These are phyloP conservation scores for Passiflora organensis DNA, from an alignment of 345 rosid genomes.

Conservation along the genomic window DNA sequence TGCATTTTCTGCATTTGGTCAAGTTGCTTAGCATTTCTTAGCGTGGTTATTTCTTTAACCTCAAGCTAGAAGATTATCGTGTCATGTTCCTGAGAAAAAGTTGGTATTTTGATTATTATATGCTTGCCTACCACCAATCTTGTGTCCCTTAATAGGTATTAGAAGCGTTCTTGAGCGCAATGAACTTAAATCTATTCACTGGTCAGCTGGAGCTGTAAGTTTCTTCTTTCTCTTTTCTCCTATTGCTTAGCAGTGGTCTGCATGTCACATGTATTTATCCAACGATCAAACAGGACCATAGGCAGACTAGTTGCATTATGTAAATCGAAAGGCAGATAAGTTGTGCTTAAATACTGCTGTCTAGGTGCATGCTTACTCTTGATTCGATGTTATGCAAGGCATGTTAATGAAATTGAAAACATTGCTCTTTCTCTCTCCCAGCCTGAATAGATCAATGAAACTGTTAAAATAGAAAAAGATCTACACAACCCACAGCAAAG, in stretches of 20 bases:
- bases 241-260: neutral
- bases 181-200: slow-evolving; percentile 67
- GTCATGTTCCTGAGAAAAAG: neutral
- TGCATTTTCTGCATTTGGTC: neutral
- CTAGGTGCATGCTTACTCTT: neutral
- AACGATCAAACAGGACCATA: neutral
- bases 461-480: neutral
- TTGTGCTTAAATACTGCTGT: neutral
- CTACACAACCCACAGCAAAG: neutral
- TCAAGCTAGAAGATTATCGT: neutral
- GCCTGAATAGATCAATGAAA: neutral
- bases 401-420: neutral
- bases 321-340: neutral
- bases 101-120: neutral
- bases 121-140: neutral
- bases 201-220: slow-evolving; percentile 84
- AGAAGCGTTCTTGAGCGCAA: slow-evolving; percentile 75
- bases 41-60: neutral
- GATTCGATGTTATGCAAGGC: neutral
- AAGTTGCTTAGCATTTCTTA: neutral
- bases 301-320: neutral
- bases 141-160: slow-evolving; percentile 37
- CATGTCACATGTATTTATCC: neutral
- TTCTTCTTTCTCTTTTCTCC: slow-evolving; percentile 9
- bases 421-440: neutral